Percentiles rank a stretch among this genome's conserved stretches.
These are phyloP conservation scores for Porogramme epimiltina DNA, from an alignment of 1,284 basidiomycete genomes.

Conservation along the genomic window DNA sequence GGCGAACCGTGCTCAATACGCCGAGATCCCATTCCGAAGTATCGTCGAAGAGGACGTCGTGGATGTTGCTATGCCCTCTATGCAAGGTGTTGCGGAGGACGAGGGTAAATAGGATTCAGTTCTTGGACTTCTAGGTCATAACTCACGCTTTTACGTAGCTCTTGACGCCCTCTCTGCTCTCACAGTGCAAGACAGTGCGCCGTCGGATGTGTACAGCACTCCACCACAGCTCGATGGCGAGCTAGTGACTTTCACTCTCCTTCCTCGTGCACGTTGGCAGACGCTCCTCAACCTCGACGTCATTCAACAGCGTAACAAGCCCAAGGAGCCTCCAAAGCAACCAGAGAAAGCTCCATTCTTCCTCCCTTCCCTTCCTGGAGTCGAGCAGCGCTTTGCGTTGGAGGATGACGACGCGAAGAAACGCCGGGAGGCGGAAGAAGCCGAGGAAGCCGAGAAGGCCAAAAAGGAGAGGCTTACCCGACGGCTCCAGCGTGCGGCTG, in stretches of 20 bases:
- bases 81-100: slow-evolving; percentile 80
- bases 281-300: slow-evolving; percentile 95
- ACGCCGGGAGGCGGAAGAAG: slow-evolving; percentile 36
- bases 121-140: not conserved
- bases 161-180: slow-evolving; percentile 62
- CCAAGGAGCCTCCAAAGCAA: slow-evolving; percentile 92
- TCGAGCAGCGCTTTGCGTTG: slow-evolving; percentile 78
- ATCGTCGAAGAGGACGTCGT: slow-evolving; percentile 74
- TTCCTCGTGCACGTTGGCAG: slow-evolving; percentile 95
- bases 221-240: slow-evolving; percentile 87
- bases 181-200: slow-evolving; percentile 55
- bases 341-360: slow-evolving; percentile 98
- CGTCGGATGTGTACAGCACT: slow-evolving; percentile 74
- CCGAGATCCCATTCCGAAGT: slow-evolving; percentile 77
- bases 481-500: slow-evolving; percentile 55
- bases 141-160: slow-evolving; percentile 39
- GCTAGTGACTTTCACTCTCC: slow-evolving; percentile 87
- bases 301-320: slow-evolving; percentile 97
- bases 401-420: slow-evolving; percentile 26
- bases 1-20: slow-evolving; percentile 95
- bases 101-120: slow-evolving; percentile 47
- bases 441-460: slow-evolving; percentile 42
- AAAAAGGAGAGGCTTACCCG: slow-evolving; percentile 34
- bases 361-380: slow-evolving; percentile 85
- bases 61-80: slow-evolving; percentile 76